Base-by-base conservation (phyloP, 2,329 filamentous ascomycete species). In the Colletotrichum sansevieriae region DNA sequence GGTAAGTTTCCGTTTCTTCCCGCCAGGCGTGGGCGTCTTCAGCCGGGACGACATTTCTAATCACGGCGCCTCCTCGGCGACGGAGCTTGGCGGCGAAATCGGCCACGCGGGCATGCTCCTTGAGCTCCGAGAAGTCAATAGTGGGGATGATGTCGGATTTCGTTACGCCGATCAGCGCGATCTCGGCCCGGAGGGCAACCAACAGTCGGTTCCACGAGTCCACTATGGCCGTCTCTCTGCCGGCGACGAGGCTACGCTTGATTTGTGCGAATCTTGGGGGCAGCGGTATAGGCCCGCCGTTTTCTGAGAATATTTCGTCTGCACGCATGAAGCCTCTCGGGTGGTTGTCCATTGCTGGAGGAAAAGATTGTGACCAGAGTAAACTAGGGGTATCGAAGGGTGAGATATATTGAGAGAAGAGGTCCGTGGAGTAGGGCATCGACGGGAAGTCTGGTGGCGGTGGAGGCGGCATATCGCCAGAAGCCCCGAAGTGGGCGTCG, bases 11-110 rank as follows among this genome's bases (percentile, higher is more conserved):
- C 11, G 84, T 78, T 55, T 84, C 80, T 25, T 81, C 77, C 75
- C 88, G 88, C 73, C 83, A 85, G 15, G 78, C 86, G 78, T 88
- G 81, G 11, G 89, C 89, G 72, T 89, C 84, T 5, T 79, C 75
- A 35, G 83, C 80, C 11, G 88, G 85, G 2, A 93, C 80, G 44
- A 91, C 90, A 72, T 88, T 88, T 65, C 89, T 85, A 29, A 93
- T 83, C 20, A 93, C 85, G 46, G 84, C 59, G 90, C 81, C 73
- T 87, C 85, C 55, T 81, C 80, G 60, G 81, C 83, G 70, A 43
- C 69, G 70, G 29, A 71, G 65, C 61, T 69, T 71, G 56, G 70
- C 70, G 33, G 68, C 44, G 75, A 92, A 92, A 1, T 84, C 80
- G 25, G 84, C 80, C 2, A 86, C 83, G 59, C 85, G 83, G 62